Base-by-base conservation (phyloP, 2,329 filamentous ascomycete species). In the Colletotrichum karsti region DNA sequence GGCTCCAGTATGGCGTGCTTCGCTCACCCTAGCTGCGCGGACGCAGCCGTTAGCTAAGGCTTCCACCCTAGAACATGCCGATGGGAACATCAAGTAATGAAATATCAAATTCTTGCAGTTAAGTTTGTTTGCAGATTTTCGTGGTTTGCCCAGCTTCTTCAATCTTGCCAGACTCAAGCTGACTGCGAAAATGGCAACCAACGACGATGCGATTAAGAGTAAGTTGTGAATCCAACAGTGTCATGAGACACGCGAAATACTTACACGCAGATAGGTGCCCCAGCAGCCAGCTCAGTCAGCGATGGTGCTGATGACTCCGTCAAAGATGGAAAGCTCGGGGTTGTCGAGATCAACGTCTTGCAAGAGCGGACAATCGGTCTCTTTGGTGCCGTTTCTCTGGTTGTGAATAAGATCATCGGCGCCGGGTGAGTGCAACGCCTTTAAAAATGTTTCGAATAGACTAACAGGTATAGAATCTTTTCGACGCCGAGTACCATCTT, bases 371-470 rank as follows among this genome's bases (percentile, higher is more conserved):
- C 70, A 0, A 73, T 74, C 22, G 72, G 73, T 1, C 28, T 73
- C 2, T 74, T 73, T 39, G 72, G 72, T 0, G 70, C 72, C 6
- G 66, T 72, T 1, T 73, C 72, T 2, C 50, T 74, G 18, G 69
- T 74, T 9, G 68, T 73, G 28, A 74, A 74, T 18, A 73, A 74
- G 39, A 73, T 74, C 10, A 72, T 74, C 12, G 73, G 73, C 9
- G 64, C 73, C 10, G 72, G 72, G 72, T 73, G 55, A 18, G 61
- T 33, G 7, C 7, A 9, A 15, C 18, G 4, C 4, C 1, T 62
- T 10, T 2, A n/a, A 12, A 24, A 5, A 5, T 15, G 1, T 2
- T 28, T 8, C 22, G n/a, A 48, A 7, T 6, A 2, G 5, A 5
- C 20, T 63, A 24, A 59, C 20, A 13, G 37, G 5, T 26, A 4